These are phyloP conservation scores for Oryza nivara DNA, from an alignment of 176 grass and related monocot genomes.

Conservation along the genomic window DNA sequence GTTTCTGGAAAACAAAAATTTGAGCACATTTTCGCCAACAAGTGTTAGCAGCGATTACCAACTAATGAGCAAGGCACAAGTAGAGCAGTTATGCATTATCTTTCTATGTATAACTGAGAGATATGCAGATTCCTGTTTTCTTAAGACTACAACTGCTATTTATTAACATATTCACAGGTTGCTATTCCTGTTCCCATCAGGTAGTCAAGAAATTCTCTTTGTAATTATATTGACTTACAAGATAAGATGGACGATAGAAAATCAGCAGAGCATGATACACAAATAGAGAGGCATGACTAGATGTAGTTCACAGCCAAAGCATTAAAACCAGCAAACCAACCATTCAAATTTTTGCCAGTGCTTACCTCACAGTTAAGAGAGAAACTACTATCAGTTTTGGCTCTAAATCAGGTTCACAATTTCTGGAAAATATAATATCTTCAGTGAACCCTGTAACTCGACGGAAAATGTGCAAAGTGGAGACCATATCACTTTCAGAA, in stretches of 20 bases:
- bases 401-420: conserved; percentile 78
- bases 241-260: conserved; percentile 15
- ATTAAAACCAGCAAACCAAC: conserved; percentile 4
- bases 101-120: neutral
- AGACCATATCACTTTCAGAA: conserved; percentile 71
- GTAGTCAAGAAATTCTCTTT: conserved; percentile 11
- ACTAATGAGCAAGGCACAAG: conserved; percentile 24
- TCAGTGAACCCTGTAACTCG: conserved; percentile 66
- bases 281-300: neutral
- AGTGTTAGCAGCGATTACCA: neutral
- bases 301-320: neutral
- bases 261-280: neutral
- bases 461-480: conserved; percentile 62
- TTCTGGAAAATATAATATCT: conserved; percentile 79
- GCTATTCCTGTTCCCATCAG: conserved; percentile 14
- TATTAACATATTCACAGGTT: conserved; percentile 17
- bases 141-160: conserved; percentile 14
- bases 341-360: conserved; percentile 31
- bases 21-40: conserved; percentile 22
- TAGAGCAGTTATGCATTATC: neutral
- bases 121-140: neutral
- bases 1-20: conserved; percentile 43
- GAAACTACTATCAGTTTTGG: conserved; percentile 79
- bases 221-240: conserved; percentile 8
- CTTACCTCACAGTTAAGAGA: conserved; percentile 83